Evolutionary conservation across 306 rosid species (phyloP).

Genomic region (Medicago truncatula): MtrunA17r5.0-ANR NC_053048.1:42684501-42685000

Average conservation of each 20-base stretch:
- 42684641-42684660: constrained; percentile 67
- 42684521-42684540: constrained; percentile 25
- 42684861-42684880: too few relatives aligned
- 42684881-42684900: too few relatives aligned
- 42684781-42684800: too few relatives aligned
- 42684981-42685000: constrained; percentile 26
- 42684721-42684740: too few relatives aligned
- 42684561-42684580: constrained; percentile 63
- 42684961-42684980: constrained; percentile 29
- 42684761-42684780: too few relatives aligned
- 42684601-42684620: constrained; percentile 67
- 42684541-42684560: constrained; percentile 76
- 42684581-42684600: constrained; percentile 78
- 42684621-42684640: constrained; percentile 49
- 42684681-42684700: constrained; percentile 16
- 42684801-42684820: too few relatives aligned
- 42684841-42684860: too few relatives aligned
- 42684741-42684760: too few relatives aligned
- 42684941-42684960: not conserved
- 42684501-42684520: constrained; percentile 29
- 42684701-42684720: too few relatives aligned
- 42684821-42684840: too few relatives aligned
- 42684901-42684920: too few relatives aligned
- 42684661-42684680: constrained; percentile 95
- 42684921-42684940: too few relatives aligned